Evolutionary conservation across 1,284 basidiomycete genomes (phyloP), one percentile per base, ranked within the genome.

Genomic region (Meripilus lineatus): DNA sequence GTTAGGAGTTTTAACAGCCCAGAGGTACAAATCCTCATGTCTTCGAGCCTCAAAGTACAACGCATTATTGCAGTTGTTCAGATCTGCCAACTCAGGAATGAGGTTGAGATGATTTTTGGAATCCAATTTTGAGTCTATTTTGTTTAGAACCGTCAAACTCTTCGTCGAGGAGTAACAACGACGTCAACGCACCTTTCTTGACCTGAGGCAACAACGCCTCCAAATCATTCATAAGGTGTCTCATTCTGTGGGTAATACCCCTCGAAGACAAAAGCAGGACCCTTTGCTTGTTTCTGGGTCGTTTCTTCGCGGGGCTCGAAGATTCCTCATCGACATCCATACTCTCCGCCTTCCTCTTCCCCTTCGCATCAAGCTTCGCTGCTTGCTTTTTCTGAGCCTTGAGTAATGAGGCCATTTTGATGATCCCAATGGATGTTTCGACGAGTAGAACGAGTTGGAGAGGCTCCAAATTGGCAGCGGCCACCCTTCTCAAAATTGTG

Each of bases 31-130:
- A 60, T 99, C 96, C 62, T 96, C 92, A 59, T 96, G 92, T 45
- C 93, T 74, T 34, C 96, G 81, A 11, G 93, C 93, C 69, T 99
- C 96, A 62, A 99, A 96, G 72, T 97, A 99, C 21, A 99, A 74
- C 1, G 94, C 80, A 60, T 99, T 98, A 69, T 97, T 97, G 71
- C 96, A 99, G 61, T 95, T 97, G 68, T 97, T 86, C 28, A 99
- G 79, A 67, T 99, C 96, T 25, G 96, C 93, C 17, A 99, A 82
- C 68, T 99, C 96, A 46, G 97, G 97, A 38, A 99, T 76, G 37
- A 98, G 82, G 53, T 92, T 79, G 0, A 99, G 75, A 51, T 97
- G 91, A 45, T 92, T 94, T 70, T 99, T 99, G 23, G 93, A 93
- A 68, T 99, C 95, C 33, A 99, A 79, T 67, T 97, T 97, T 46